Evolutionary conservation across 2,329 filamentous ascomycete species (phyloP), one percentile per base, ranked within the genome.

Genomic region (Cercospora berteroae): DNA sequence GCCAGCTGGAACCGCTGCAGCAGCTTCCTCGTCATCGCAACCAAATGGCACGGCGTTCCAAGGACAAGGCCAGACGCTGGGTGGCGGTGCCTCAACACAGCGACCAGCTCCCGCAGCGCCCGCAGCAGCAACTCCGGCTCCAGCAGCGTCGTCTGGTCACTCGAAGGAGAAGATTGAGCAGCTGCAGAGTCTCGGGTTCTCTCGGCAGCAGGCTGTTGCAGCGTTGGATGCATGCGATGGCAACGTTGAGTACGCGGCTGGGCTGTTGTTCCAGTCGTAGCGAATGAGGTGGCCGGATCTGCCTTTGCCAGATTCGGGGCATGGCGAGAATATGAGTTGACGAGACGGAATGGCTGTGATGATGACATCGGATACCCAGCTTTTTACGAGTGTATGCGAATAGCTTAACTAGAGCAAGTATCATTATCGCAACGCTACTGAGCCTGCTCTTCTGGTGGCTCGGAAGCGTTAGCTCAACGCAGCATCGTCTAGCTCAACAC

Each of bases 211-310:
- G 72, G 94, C 94, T 0, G 85, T 95, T 62, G 88, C 90, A 67
- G 93, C 94, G 2, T 82, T 99, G 61, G 88, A 93, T 74, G 92
- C 92, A 31, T 91, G 92, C 16, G 89, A 89, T 20, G 94, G 95
- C 20, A 92, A 98, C 75, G 87, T 97, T 7, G 92, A 98, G 69
- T 88, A 89, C 70, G 94, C 94, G n/a, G 94, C 93, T 57, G 89
- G 90, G 59, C 84, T 97, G 69, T 85, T 97, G 62, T 92, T 89
- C 42, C 61, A 67, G 31, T 44, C 61, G 5, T 63, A 48, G 20
- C 20, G 31, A 18, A 12, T 18, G 9, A 57, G 2, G 50, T 7
- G 16, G 50, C 16, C 4, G 9, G 16, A 33, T 33, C 10, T n/a
- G 29, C 18, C n/a, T 9, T n/a, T 13, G 18, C 5, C 44, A 50